phyloP scores from a whole-genome alignment of 495 filamentous ascomycete genomes.

The Niebla homalea region DNA sequence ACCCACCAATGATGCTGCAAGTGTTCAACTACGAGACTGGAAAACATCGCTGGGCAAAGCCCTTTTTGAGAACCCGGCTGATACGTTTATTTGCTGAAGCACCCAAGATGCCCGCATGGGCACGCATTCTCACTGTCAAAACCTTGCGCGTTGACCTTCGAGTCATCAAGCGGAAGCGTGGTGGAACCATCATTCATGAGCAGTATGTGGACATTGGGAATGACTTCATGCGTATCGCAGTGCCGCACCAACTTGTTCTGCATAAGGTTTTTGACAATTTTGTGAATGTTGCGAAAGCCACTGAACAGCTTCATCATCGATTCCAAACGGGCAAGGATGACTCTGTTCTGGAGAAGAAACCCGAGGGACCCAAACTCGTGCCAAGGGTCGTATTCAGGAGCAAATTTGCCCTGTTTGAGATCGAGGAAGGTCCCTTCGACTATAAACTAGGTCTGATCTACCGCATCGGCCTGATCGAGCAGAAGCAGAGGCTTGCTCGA shows the following conservation, averaged over 20 bases:
- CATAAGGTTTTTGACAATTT: conserved; percentile 88
- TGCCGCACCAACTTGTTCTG: conserved; percentile 88
- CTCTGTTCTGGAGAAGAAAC: conserved; percentile 67
- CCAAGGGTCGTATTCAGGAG: conserved; percentile 72
- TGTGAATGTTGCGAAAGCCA: conserved; percentile 73
- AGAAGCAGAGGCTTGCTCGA: conserved; percentile 73
- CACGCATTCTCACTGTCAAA: conserved; percentile 70
- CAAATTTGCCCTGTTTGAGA: conserved; percentile 70
- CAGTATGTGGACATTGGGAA: conserved; percentile 71
- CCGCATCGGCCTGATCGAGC: conserved; percentile 71
- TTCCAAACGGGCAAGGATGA: conserved; percentile 79
- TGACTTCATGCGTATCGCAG: conserved; percentile 75
- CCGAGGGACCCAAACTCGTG: conserved; percentile 72
- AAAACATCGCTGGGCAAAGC: conserved; percentile 70
- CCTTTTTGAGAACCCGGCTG: conserved; percentile 62
- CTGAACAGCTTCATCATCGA: conserved; percentile 78
- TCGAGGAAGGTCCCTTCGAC: conserved; percentile 95
- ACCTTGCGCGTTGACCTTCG: conserved; percentile 66
- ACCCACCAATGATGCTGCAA: conserved; percentile 84
- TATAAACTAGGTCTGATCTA: conserved; percentile 94
- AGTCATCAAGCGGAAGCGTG: conserved; percentile 54
- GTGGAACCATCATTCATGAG: conserved; percentile 49
- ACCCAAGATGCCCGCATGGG: conserved; percentile 73
- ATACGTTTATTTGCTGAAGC: conserved; percentile 74
- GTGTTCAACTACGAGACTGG: conserved; percentile 68